These are phyloP conservation scores for Oryza rufipogon DNA, from an alignment of 176 grass and related monocot species.

Conservation along the genomic window DNA sequence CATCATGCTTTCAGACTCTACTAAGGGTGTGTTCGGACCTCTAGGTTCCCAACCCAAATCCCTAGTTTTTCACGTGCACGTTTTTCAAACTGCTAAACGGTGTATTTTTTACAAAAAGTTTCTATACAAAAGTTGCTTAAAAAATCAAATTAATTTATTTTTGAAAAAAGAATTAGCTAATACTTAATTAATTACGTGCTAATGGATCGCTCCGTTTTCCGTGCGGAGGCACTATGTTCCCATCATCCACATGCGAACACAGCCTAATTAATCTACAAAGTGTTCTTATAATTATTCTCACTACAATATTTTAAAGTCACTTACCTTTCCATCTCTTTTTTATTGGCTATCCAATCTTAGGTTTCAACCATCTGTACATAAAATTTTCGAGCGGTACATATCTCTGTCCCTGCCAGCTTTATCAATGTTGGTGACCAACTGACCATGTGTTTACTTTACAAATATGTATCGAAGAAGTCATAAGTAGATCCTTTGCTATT, in stretches of 20 bases:
- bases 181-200: no score
- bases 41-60: no score
- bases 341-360: background rate
- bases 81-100: no score
- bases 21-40: no score
- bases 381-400: background rate
- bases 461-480: background rate
- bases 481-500: background rate
- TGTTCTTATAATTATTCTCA: background rate
- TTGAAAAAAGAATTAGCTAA: no score
- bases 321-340: background rate
- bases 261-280: slow-evolving; percentile 13
- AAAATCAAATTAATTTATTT: no score
- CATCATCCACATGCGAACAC: no score
- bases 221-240: no score
- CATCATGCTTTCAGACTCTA: background rate
- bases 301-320: background rate
- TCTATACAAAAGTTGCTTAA: no score
- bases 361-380: background rate
- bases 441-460: background rate
- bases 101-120: no score
- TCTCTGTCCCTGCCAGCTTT: background rate
- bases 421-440: background rate
- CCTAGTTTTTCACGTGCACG: no score
- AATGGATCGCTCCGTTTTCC: no score